Evolutionary conservation across 495 filamentous ascomycete genomes (phyloP).

Genomic region (Hypomontagnella monticulosa): DNA sequence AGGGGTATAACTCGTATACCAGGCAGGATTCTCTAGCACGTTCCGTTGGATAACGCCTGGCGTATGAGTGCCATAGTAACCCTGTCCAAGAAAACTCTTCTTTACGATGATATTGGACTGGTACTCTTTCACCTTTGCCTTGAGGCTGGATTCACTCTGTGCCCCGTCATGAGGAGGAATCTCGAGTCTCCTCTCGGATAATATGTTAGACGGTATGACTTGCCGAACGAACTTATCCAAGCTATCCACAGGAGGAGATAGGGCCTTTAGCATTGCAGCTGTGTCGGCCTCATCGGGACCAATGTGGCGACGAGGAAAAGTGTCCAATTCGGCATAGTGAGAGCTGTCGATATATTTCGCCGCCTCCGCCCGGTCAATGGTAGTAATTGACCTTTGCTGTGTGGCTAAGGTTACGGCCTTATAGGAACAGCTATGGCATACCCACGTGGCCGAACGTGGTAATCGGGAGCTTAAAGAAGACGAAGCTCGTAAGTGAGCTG

Average conservation of each 20-base stretch:
- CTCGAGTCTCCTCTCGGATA: constrained; percentile 69
- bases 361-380: constrained; percentile 11
- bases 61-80: constrained; percentile 86
- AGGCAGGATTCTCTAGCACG: constrained; percentile 90
- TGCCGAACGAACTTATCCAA: constrained; percentile 90
- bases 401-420: constrained; percentile 11
- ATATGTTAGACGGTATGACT: constrained; percentile 84
- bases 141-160: constrained; percentile 73
- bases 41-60: constrained; percentile 96
- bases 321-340: constrained; percentile 39
- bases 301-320: constrained; percentile 89
- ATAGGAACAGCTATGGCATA: constrained; percentile 29
- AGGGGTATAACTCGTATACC: constrained; percentile 99
- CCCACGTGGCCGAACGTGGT: constrained; percentile 24
- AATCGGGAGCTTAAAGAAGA: constrained; percentile 31
- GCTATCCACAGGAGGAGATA: constrained; percentile 76
- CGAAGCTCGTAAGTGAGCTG: constrained; percentile 36
- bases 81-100: constrained; percentile 81
- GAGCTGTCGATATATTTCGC: constrained; percentile 8
- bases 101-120: constrained; percentile 69
- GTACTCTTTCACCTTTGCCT: constrained; percentile 70
- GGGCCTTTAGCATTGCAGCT: constrained; percentile 79
- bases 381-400: constrained; percentile 25
- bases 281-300: constrained; percentile 81
- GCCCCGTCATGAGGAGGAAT: constrained; percentile 55